Base-by-base conservation (phyloP, 1,284 basidiomycete genomes). In the Trametes polyzona region DNA sequence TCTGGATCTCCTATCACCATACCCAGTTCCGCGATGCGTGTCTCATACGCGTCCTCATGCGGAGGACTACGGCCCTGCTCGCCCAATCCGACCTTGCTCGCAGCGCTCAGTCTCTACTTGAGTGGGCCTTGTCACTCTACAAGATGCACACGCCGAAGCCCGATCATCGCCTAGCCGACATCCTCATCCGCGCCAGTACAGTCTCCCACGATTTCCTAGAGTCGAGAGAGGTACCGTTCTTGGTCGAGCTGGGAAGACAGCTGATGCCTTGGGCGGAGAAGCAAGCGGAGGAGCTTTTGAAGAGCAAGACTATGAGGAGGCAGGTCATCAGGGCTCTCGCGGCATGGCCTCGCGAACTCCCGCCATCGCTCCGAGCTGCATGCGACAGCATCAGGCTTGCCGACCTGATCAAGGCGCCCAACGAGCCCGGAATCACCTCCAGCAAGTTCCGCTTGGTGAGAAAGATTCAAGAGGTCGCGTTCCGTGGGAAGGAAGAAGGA, bases 401-500 rank as follows among this genome's bases (percentile, higher is more conserved):
- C 9, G 76, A 76, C 53, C 65, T 90, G 19, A 83, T 84, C 9
- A 67, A 69, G 8, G 77, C 86, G 30, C 76, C 93, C 35, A 75
- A 73, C 12, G 84, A 88, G 58, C 71, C 74, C 47, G 77, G 77
- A 21, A 81, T 86, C 56, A 78, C 80, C 1, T 82, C 85, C 2
- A 88, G 87, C 69, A 92, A 90, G 69, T 93, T 93, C 69, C 80
- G 86, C 12, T 71, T 92, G n/a, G 88, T 88, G 19, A 81, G 84
- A 32, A 80, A 81, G 32, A 73, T 93, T 24, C 74, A 76, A 3
- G 78, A 83, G 16, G 73, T 83, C 55, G 74, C 80, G 4, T 42
- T 53, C 19, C 46, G 43, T 8, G 46, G 27, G 12, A 16, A 49
- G 3, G 41, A 47, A 2, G 57, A 69, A 5, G 67, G 70, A 14